A percentile compares a stretch with the other conserved stretches of the same genome.
These are phyloP conservation scores for Dendrocalamus latiflorus DNA, from an alignment of 202 grass and related monocot species.

Conservation along the genomic window DNA sequence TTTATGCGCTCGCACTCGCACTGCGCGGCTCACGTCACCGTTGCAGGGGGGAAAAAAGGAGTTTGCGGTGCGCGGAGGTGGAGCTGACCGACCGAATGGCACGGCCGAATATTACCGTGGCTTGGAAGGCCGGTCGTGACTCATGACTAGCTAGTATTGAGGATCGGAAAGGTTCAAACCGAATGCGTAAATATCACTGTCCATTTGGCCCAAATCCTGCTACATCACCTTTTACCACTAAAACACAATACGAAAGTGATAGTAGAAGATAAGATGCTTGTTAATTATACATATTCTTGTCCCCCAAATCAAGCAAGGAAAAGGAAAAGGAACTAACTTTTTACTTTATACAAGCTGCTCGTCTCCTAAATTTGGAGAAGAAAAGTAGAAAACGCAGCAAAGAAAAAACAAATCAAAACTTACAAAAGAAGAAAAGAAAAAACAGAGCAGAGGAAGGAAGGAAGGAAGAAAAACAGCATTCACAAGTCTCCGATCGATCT, in stretches of 20 bases:
- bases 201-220: slow-evolving; percentile 31
- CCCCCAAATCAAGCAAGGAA: slow-evolving; percentile 41
- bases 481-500: slow-evolving; percentile 25
- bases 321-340: slow-evolving; percentile 21
- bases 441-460: neutral
- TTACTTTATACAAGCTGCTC: slow-evolving; percentile 33
- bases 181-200: neutral
- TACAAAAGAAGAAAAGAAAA: neutral
- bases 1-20: neutral
- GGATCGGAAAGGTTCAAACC: neutral
- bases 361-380: slow-evolving; percentile 21
- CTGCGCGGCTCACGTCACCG: slow-evolving; percentile 2
- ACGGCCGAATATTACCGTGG: slow-evolving; percentile 2
- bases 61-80: neutral
- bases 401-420: neutral
- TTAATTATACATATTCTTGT: slow-evolving; percentile 61
- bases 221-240: slow-evolving; percentile 34
- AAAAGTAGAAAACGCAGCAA: neutral
- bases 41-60: neutral
- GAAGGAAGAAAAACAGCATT: neutral
- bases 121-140: neutral
- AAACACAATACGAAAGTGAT: slow-evolving; percentile 6
- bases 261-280: slow-evolving; percentile 32
- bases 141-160: neutral
- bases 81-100: neutral